Conservation (phyloP, 495 filamentous ascomycete genomes). For the Podospora sp. region DNA sequence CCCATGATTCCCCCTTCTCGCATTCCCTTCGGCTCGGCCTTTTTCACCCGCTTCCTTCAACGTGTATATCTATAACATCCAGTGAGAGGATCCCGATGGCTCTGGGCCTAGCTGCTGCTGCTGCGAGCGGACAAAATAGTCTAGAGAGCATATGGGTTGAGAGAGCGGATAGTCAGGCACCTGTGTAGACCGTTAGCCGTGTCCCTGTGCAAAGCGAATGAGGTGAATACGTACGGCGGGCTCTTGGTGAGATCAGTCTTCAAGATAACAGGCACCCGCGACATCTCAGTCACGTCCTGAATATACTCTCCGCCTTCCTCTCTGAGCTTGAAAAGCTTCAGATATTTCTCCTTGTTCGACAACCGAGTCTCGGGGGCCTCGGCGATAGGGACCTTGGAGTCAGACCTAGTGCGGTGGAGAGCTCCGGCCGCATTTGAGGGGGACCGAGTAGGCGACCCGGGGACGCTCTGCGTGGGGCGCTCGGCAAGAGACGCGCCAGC, state of each 20-base stretch:
- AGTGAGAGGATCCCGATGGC: not conserved
- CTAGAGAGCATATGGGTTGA: slow-evolving; percentile 94
- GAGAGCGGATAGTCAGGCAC: slow-evolving; percentile 93
- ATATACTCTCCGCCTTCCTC: slow-evolving; percentile 96
- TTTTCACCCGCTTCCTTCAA: not conserved
- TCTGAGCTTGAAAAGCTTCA: slow-evolving; percentile 83
- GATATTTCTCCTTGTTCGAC: slow-evolving; percentile 94
- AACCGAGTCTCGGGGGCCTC: slow-evolving; percentile 73
- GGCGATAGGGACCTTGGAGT: slow-evolving; percentile 82
- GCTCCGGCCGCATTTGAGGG: slow-evolving; percentile 64
- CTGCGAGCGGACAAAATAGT: not conserved
- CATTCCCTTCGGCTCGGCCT: not conserved
- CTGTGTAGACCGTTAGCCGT: slow-evolving; percentile 56
- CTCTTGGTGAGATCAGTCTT: slow-evolving; percentile 99
- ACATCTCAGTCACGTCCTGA: slow-evolving; percentile 98
- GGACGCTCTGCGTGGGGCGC: slow-evolving; percentile 93
- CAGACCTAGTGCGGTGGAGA: slow-evolving; percentile 87
- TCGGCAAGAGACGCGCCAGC: slow-evolving; percentile 84
- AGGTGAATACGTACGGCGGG: slow-evolving; percentile 77
- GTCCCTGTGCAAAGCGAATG: not conserved
- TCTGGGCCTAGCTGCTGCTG: not conserved
- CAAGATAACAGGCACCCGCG: slow-evolving; percentile 89
- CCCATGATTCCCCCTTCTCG: not conserved
- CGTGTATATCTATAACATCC: not conserved
- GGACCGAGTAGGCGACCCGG: slow-evolving; percentile 84